phyloP scores from a whole-genome alignment of 2,329 filamentous ascomycete species.

The Dactylonectria estremocensis region DNA sequence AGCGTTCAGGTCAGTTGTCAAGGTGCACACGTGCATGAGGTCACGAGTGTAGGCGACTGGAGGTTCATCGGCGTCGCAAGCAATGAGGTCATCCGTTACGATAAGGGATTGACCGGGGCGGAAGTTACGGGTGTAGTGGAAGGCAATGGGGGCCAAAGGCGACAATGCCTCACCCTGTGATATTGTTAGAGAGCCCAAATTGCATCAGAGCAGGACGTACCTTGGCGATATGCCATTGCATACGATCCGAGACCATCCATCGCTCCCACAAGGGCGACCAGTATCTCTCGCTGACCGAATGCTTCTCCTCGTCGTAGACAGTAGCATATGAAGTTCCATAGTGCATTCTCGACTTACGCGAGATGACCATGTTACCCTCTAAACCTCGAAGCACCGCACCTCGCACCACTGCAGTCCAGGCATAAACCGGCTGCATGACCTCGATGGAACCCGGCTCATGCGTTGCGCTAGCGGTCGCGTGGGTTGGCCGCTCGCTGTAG shows the following conservation, averaged over 20 bases:
- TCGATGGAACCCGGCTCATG: slow-evolving; percentile 74
- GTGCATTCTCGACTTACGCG: slow-evolving; percentile 80
- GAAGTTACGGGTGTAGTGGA: slow-evolving; percentile 91
- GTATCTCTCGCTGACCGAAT: slow-evolving; percentile 81
- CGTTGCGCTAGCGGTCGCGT: slow-evolving; percentile 65
- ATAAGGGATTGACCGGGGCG: slow-evolving; percentile 82
- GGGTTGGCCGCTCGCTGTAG: slow-evolving; percentile 80
- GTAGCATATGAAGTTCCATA: slow-evolving; percentile 88
- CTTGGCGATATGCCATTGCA: slow-evolving; percentile 90
- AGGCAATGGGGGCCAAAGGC: slow-evolving; percentile 81
- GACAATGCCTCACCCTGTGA: slow-evolving; percentile 80
- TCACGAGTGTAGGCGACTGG: slow-evolving; percentile 73
- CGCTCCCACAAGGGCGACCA: slow-evolving; percentile 86
- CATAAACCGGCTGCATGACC: slow-evolving; percentile 86
- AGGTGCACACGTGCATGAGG: slow-evolving; percentile 81
- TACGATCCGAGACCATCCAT: slow-evolving; percentile 87
- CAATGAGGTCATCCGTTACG: slow-evolving; percentile 86
- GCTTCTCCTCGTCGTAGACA: slow-evolving; percentile 82
- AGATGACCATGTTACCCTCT: slow-evolving; percentile 85
- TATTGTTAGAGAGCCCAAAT: slow-evolving; percentile 12
- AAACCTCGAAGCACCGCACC: slow-evolving; percentile 82
- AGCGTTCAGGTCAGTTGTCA: slow-evolving; percentile 84
- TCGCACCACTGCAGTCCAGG: slow-evolving; percentile 85
- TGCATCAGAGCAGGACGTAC: slow-evolving; percentile 57
- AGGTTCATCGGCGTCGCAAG: slow-evolving; percentile 78